Evolutionary conservation across 1,139 yeast genomes (phyloP), one percentile per base, ranked within the genome.

Genomic region (Yamadazyma atlantica): DNA sequence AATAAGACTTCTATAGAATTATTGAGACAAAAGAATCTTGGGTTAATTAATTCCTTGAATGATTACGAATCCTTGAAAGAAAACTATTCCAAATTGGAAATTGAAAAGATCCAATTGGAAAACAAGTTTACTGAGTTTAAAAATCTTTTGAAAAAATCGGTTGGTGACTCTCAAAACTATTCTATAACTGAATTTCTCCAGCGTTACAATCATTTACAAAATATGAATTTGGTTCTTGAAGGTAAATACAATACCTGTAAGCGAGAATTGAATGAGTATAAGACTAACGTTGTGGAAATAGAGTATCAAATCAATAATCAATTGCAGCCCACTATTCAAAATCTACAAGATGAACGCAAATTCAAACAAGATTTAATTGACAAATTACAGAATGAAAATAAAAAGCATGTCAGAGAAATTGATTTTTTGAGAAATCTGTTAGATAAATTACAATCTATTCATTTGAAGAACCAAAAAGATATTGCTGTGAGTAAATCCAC

Each of bases 361-460:
- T 53, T 50, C 19, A 64, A 59, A 55, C 58, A 62, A 42, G 62
- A 58, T 41, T 39, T 64, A 43, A 51, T 64, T 43, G 54, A 64
- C 38, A 60, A 81, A 44, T 55, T 80, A 16, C 80, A 80, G 40
- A 71, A 77, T 39, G 83, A 79, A 43, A 72, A 71, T 39, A 55
- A 65, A 2, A 61, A 84, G 33, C 74, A 80, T n/a, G 50, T 61
- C n/a, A 78, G 78, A 45, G 94, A 85, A 52, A 73, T 82, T 21
- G 76, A 69, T 38, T 71, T 80, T 41, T 60, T 85, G 39, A 64
- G 88, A 44, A 71, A 68, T 31, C 66, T 62, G 55, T 50, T 70
- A 36, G 58, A 61, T 32, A 60, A 60, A 41, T 44, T 64, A 39
- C 73, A 69, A 41, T 53, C 54, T 21, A 42, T 60, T 13, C 50